phyloP scores from a whole-genome alignment of 1,139 yeast species.

The Blastobotrys ciferrii region DNA sequence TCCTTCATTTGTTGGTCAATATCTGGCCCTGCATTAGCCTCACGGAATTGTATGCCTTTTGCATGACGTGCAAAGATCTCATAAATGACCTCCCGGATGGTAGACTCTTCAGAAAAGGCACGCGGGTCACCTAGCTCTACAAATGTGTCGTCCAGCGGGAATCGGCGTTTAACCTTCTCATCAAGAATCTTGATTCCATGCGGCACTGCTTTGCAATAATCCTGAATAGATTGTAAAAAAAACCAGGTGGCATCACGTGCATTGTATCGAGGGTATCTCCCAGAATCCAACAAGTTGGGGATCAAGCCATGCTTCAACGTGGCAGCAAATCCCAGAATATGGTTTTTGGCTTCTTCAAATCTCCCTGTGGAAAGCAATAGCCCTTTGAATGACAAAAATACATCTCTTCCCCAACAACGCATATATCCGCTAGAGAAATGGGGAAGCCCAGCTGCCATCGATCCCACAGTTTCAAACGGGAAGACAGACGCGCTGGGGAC shows the following conservation, averaged over 20 bases:
- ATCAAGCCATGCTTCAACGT: conserved; percentile 93
- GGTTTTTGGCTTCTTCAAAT: conserved; percentile 72
- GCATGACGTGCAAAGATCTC: conserved; percentile 89
- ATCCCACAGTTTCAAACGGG: conserved; percentile 60
- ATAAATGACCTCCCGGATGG: conserved; percentile 72
- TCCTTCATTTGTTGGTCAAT: conserved; percentile 90
- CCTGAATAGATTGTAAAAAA: conserved; percentile 82
- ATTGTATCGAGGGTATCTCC: conserved; percentile 89
- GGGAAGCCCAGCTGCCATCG: conserved; percentile 95
- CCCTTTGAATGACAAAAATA: conserved; percentile 83
- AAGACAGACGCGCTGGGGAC: conserved; percentile 73
- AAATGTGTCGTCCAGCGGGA: conserved; percentile 85
- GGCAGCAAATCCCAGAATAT: conserved; percentile 83
- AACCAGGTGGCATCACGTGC: conserved; percentile 99
- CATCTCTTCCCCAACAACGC: conserved; percentile 99
- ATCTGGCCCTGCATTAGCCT: conserved; percentile 90
- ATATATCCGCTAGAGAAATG: conserved; percentile 87
- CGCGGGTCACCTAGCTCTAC: conserved; percentile 63
- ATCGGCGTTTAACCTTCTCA: conserved; percentile 74
- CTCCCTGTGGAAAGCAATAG: conserved; percentile 75
- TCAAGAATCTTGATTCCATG: conserved; percentile 64
- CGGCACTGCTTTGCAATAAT: conserved; percentile 67
- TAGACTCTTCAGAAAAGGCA: conserved; percentile 70
- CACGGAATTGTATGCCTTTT: conserved; percentile 78
- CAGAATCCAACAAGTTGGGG: conserved; percentile 90